Percentiles rank a stretch among this genome's conserved stretches.
Conservation (phyloP, 2,329 filamentous ascomycete genomes). For the Pestalotiopsis fici region DNA sequence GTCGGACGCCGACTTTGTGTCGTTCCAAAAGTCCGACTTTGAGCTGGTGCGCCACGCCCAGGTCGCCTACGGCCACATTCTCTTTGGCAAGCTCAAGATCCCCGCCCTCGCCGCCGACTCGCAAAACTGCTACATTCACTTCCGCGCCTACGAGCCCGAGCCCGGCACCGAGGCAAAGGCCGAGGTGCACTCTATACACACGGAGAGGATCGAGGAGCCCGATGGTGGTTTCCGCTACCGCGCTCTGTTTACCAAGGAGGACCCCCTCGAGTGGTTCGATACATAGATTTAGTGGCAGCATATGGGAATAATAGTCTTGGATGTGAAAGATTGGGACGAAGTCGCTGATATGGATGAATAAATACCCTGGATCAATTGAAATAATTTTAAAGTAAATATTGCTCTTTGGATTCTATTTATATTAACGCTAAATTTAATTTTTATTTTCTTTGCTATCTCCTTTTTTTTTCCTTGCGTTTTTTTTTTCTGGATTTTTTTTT, state of each 20-base stretch:
- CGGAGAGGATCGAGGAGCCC: conserved; percentile 42
- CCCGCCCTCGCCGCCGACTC: conserved; percentile 40
- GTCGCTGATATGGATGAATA: neutral
- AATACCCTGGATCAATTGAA: no score
- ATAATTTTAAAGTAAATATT: no score
- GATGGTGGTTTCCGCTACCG: conserved; percentile 45
- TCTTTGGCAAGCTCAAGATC: conserved; percentile 51
- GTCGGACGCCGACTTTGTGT: conserved; percentile 37
- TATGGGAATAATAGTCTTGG: neutral
- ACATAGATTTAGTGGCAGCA: conserved; percentile 30
- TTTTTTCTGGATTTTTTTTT: no score
- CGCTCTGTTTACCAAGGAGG: conserved; percentile 47
- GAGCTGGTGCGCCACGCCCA: conserved; percentile 43
- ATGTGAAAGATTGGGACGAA: neutral
- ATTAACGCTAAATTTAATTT: no score
- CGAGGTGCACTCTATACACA: conserved; percentile 49
- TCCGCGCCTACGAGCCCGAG: conserved; percentile 44
- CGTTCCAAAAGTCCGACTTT: conserved; percentile 40
- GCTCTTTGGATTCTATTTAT: no score
- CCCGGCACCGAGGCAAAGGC: conserved; percentile 21
- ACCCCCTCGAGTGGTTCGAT: conserved; percentile 56
- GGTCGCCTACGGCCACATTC: conserved; percentile 48
- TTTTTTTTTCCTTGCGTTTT: no score
- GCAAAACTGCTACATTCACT: conserved; percentile 41
- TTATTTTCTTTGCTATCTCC: no score